phyloP scores from a whole-genome alignment of 1,284 basidiomycete genomes.

The Boletellus sp. region DNA sequence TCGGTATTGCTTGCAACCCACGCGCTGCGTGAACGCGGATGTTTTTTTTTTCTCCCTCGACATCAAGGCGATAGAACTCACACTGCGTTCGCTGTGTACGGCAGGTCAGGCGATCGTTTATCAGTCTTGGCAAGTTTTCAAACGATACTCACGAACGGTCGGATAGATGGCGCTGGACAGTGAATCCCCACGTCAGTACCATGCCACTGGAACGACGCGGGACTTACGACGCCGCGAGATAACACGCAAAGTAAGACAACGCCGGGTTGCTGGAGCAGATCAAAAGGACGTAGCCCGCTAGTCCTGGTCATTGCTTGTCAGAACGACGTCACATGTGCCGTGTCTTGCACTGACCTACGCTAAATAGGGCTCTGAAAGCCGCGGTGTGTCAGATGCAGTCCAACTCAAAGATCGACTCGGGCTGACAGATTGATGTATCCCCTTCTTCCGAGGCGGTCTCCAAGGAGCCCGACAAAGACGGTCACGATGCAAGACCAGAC shows the following conservation, averaged over 20 bases:
- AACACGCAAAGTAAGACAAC: constrained; percentile 45
- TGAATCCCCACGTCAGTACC: constrained; percentile 3
- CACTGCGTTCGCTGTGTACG: constrained; percentile 44
- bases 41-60: background rate
- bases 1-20: constrained; percentile 53
- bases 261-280: constrained; percentile 43
- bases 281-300: constrained; percentile 51
- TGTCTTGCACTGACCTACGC: constrained; percentile 25
- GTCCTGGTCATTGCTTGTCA: constrained; percentile 19
- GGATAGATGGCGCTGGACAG: constrained; percentile 49
- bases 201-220: background rate
- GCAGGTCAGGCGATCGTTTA: background rate
- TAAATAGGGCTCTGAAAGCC: constrained; percentile 31
- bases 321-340: background rate
- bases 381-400: constrained; percentile 3
- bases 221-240: constrained; percentile 46
- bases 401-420: constrained; percentile 1
- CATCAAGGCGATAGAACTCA: constrained; percentile 25
- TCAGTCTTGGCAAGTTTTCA: constrained; percentile 4
- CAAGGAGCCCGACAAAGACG: constrained; percentile 43
- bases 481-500: constrained; percentile 50
- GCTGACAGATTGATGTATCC: constrained; percentile 47
- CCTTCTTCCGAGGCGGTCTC: constrained; percentile 45
- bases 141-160: constrained; percentile 39
- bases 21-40: constrained; percentile 32